Evolutionary conservation across 305 asterid species (phyloP), one percentile per base, ranked within the genome.

Genomic region (Salvia sclarea): DNA sequence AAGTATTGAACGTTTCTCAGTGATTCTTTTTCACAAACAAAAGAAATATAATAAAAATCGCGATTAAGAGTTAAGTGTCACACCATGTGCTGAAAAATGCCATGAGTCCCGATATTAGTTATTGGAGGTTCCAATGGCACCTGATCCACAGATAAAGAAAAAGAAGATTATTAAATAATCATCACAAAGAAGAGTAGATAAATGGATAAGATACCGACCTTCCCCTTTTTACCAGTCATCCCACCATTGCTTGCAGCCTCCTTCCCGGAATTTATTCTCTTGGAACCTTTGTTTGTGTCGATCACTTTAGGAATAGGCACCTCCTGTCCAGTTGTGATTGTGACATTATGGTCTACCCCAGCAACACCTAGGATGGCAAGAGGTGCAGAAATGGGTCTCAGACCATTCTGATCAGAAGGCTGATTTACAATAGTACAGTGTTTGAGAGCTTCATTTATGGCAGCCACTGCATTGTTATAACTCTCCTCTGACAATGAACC

Each of bases 401-500:
- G 40, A 55, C 78, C 86, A 65, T 55, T 67, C 58, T 79, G 67
- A 61, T 61, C 82, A 28, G 75, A 69, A 59, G 81, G 69, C 66
- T 78, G 79, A 65, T 75, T 83, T 21, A 35, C 72, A 56, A 71
- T 71, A 35, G 61, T 69, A 78, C 92, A 87, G 52, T 81, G 86
- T 59, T 72, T 78, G 58, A 85, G 61, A 75, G 98, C 97, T 77
- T 85, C 96, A 54, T 73, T 73, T 66, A 90, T 80, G 61, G 92
- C 80, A 69, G 75, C 77, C 61, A 84, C 70, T 20, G 98, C 98
- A 76, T 81, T 60, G 72, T 59, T 70, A 66, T 88, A 91, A 82
- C 97, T 91, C 74, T 88, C 97, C 58, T 68, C 83, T 37, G 98
- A 86, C 53, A 91, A 71, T 0, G 98, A 94, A 41, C 98, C 98